phyloP scores from a whole-genome alignment of 2,329 filamentous ascomycete genomes.

The Ophiobolus disseminans region DNA sequence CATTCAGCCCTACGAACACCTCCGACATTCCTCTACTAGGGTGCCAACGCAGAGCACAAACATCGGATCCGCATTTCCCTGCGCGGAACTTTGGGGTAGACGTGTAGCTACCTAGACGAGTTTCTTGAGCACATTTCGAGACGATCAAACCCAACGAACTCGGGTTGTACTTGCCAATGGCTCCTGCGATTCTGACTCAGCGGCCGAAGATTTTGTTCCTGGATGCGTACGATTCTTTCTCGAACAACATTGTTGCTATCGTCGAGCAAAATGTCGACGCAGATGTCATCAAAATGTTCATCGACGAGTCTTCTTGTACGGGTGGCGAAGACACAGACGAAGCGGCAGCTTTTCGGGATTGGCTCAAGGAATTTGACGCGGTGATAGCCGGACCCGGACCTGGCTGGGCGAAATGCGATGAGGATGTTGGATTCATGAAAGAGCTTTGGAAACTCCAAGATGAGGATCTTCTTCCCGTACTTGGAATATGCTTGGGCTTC shows the following conservation, averaged over 20 bases:
- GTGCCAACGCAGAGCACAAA: slow-evolving; percentile 3
- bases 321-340: slow-evolving; percentile 5
- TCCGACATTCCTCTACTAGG: slow-evolving; percentile 15
- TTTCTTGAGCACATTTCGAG: background rate
- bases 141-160: background rate
- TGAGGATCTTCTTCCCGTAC: slow-evolving; percentile 70
- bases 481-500: slow-evolving; percentile 90
- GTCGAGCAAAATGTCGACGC: slow-evolving; percentile 73
- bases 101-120: background rate
- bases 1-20: slow-evolving; percentile 16
- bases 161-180: slow-evolving; percentile 24
- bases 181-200: slow-evolving; percentile 33
- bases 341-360: slow-evolving; percentile 49
- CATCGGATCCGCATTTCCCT: no score
- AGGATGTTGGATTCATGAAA: slow-evolving; percentile 84
- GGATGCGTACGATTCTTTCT: slow-evolving; percentile 96
- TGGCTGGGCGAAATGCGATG: slow-evolving; percentile 73
- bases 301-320: slow-evolving; percentile 57
- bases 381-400: slow-evolving; percentile 91
- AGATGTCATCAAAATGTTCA: slow-evolving; percentile 73
- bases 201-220: slow-evolving; percentile 75
- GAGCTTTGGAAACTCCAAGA: slow-evolving; percentile 74
- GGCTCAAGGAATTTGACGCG: slow-evolving; percentile 73
- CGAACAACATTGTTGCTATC: slow-evolving; percentile 89
- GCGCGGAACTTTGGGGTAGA: no score